phyloP scores from a whole-genome alignment of 805 yeast species.

The Candida suzukii region DNA sequence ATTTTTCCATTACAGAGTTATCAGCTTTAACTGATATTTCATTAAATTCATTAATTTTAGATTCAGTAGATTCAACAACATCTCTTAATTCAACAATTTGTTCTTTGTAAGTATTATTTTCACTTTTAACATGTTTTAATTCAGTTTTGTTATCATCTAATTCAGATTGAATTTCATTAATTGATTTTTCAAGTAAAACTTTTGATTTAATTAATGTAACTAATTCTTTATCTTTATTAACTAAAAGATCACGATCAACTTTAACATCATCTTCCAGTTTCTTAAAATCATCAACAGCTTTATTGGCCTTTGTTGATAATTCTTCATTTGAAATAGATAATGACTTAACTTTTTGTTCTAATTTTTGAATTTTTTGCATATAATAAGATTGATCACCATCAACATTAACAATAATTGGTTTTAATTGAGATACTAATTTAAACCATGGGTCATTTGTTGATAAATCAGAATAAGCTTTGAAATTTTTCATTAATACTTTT shows the following conservation, averaged over 20 bases:
- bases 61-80: slow-evolving; percentile 1
- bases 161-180: slow-evolving; percentile 8
- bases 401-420: slow-evolving; percentile 53
- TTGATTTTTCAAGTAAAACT: slow-evolving; percentile 18
- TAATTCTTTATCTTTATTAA: slow-evolving; percentile 41
- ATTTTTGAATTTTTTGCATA: slow-evolving; percentile 48
- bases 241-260: slow-evolving; percentile 34
- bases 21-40: background rate
- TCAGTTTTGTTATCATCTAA: slow-evolving; percentile 10
- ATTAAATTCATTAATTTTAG: background rate
- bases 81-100: slow-evolving; percentile 19
- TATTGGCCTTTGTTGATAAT: slow-evolving; percentile 20
- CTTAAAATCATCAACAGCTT: slow-evolving; percentile 20
- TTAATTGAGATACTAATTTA: slow-evolving; percentile 57
- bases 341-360: slow-evolving; percentile 47
- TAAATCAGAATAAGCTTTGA: slow-evolving; percentile 43
- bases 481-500: slow-evolving; percentile 55
- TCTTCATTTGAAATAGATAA: slow-evolving; percentile 31
- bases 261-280: slow-evolving; percentile 21
- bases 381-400: slow-evolving; percentile 34
- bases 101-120: slow-evolving; percentile 5
- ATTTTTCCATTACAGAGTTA: background rate
- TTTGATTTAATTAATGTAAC: slow-evolving; percentile 22
- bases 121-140: slow-evolving; percentile 7
- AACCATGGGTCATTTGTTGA: slow-evolving; percentile 67